Evolutionary conservation across 495 filamentous ascomycete species (phyloP).

Genomic region (Apodospora peruviana): DNA sequence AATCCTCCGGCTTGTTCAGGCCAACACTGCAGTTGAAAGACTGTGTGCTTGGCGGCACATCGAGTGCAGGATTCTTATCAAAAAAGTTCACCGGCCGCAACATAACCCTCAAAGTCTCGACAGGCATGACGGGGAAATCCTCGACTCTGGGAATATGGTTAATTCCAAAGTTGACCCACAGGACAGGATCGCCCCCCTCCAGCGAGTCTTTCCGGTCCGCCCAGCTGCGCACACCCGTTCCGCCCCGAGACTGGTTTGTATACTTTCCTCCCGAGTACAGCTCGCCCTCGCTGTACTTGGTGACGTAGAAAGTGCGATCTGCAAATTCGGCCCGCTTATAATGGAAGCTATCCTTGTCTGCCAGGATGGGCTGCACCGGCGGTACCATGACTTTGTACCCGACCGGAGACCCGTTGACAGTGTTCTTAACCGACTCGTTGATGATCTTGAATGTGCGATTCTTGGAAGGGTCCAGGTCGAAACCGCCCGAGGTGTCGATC

Average conservation of each 20-base stretch:
- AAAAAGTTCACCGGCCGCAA: constrained; percentile 72
- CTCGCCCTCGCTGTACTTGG: constrained; percentile 70
- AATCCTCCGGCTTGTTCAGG: constrained; percentile 1
- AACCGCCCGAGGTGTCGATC: constrained; percentile 47
- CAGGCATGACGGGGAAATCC: constrained; percentile 55
- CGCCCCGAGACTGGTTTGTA: constrained; percentile 64
- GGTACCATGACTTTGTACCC: constrained; percentile 73
- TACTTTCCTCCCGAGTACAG: constrained; percentile 79
- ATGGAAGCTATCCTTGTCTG: constrained; percentile 62
- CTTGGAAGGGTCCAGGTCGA: constrained; percentile 52
- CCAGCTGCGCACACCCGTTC: constrained; percentile 20
- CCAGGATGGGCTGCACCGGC: constrained; percentile 75
- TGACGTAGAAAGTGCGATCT: constrained; percentile 76
- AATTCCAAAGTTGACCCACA: constrained; percentile 58
- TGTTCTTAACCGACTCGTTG: constrained; percentile 59
- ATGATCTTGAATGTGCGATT: constrained; percentile 80
- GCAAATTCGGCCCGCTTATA: constrained; percentile 76
- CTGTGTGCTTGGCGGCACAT: constrained; percentile 62
- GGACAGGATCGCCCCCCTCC: constrained; percentile 35
- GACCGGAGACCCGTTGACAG: constrained; percentile 69
- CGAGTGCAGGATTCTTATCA: constrained; percentile 65
- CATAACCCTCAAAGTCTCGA: constrained; percentile 39
- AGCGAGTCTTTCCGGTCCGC: constrained; percentile 14
- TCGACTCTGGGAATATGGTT: constrained; percentile 56
- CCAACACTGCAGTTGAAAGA: constrained; percentile 40